Conservation (phyloP, 2,329 filamentous ascomycete genomes). For the Ophiostoma tasmaniense region DNA sequence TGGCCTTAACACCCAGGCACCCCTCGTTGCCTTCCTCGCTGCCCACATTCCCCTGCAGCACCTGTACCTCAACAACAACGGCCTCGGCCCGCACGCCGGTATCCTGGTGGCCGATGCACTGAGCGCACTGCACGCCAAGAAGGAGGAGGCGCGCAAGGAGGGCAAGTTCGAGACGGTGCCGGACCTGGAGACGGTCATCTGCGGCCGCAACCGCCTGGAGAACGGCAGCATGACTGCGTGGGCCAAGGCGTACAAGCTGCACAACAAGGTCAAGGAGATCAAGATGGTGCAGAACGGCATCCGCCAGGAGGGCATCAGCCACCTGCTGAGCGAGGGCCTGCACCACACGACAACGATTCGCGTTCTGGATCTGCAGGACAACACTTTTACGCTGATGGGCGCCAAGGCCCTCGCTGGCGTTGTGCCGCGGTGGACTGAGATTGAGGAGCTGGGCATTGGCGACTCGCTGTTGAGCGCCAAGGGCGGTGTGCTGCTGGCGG, state of each 20-base stretch:
- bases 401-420: slow-evolving; percentile 70
- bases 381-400: slow-evolving; percentile 82
- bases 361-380: slow-evolving; percentile 88
- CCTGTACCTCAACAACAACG: slow-evolving; percentile 96
- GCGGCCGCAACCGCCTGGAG: slow-evolving; percentile 89
- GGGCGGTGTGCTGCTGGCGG: slow-evolving; percentile 64
- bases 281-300: slow-evolving; percentile 99
- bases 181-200: slow-evolving; percentile 90
- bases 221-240: slow-evolving; percentile 92
- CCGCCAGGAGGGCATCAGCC: slow-evolving; percentile 80
- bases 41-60: slow-evolving; percentile 85
- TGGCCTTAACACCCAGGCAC: slow-evolving; percentile 87
- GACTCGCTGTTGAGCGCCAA: slow-evolving; percentile 77
- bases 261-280: slow-evolving; percentile 71
- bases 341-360: slow-evolving; percentile 59
- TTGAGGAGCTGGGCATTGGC: slow-evolving; percentile 78
- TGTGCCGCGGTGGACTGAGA: slow-evolving; percentile 61
- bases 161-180: slow-evolving; percentile 55
- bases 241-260: slow-evolving; percentile 78
- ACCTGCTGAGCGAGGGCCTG: slow-evolving; percentile 71
- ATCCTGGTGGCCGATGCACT: slow-evolving; percentile 84
- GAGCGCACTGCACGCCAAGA: slow-evolving; percentile 71
- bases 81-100: slow-evolving; percentile 83
- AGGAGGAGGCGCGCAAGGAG: slow-evolving; percentile 64
- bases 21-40: slow-evolving; percentile 83